A percentile compares a stretch with the other conserved stretches of the same genome.
Conservation (phyloP, 192 early-diverging fungal species). For the Mortierella hygrophila region DNA sequence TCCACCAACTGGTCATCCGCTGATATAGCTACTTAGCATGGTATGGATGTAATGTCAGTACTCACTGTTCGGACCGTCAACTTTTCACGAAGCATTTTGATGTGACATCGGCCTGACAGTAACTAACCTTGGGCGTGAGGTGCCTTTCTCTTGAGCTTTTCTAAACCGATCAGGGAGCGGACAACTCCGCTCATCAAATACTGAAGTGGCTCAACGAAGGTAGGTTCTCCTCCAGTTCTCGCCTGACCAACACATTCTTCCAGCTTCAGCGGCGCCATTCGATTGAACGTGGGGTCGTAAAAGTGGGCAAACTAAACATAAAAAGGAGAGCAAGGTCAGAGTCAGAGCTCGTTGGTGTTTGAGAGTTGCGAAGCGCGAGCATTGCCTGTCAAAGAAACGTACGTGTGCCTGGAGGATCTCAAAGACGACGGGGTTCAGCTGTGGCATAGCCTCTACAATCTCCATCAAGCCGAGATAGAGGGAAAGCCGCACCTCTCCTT, state of each 20-base stretch:
- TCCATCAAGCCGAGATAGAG: conserved; percentile 69
- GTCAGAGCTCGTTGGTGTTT: not conserved
- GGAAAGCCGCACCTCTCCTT: conserved; percentile 67
- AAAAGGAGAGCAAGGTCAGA: not conserved
- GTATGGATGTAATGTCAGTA: conserved; percentile 4
- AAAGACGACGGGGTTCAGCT: conserved; percentile 61
- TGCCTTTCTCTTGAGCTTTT: conserved; percentile 22
- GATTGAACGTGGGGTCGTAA: conserved; percentile 31
- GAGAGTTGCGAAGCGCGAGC: not conserved
- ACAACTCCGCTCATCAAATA: conserved; percentile 55
- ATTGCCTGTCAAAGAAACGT: not conserved
- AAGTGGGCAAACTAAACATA: conserved; percentile 44
- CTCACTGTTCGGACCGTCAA: too few species aligned
- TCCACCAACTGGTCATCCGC: conserved; percentile 33
- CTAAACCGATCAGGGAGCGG: conserved; percentile 29
- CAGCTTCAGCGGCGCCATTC: conserved; percentile 39
- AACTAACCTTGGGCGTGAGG: conserved; percentile 10
- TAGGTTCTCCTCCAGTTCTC: conserved; percentile 52
- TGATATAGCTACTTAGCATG: not conserved
- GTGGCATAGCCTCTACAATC: conserved; percentile 54
- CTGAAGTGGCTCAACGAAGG: conserved; percentile 64
- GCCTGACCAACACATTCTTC: conserved; percentile 54
- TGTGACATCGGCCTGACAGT: not conserved
- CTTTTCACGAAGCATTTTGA: not conserved
- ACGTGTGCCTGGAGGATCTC: conserved; percentile 66